Conservation (phyloP, 2,329 filamentous ascomycete species). For the Pseudocercospora crystallina region DNA sequence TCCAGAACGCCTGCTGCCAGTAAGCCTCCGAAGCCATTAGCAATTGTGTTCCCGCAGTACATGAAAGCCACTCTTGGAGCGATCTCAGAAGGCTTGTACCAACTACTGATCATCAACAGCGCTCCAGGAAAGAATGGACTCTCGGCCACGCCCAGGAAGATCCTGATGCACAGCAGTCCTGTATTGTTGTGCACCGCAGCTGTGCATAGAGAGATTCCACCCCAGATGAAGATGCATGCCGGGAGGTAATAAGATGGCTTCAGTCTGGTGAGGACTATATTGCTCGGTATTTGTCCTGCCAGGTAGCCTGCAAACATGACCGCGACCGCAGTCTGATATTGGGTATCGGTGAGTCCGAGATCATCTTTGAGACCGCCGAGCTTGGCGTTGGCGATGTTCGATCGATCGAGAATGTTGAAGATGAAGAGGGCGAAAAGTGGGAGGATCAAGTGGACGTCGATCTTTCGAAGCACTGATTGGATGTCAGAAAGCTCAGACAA, state of each 20-base stretch:
- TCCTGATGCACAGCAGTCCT: not conserved
- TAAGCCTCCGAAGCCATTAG: constrained; percentile 19
- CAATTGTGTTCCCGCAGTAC: constrained; percentile 31
- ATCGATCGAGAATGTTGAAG: constrained; percentile 16
- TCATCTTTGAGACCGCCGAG: constrained; percentile 23
- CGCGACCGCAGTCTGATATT: constrained; percentile 31
- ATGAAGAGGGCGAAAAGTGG: constrained; percentile 4
- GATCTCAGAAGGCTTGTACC: constrained; percentile 12
- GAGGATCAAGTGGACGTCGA: not conserved
- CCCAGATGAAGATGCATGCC: constrained; percentile 30
- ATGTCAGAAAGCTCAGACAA: not conserved
- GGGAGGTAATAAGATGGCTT: constrained; percentile 10
- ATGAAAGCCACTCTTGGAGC: constrained; percentile 7
- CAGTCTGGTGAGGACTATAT: constrained; percentile 7
- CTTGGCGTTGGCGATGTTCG: constrained; percentile 23
- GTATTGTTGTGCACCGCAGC: constrained; percentile 6
- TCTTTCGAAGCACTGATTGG: not conserved
- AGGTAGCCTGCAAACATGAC: constrained; percentile 32
- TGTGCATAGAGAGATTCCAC: constrained; percentile 5
- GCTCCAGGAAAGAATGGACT: constrained; percentile 10
- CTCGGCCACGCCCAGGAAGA: constrained; percentile 6
- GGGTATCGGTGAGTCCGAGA: constrained; percentile 10
- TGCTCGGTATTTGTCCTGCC: constrained; percentile 7
- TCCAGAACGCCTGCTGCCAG: constrained; percentile 12
- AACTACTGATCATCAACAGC: constrained; percentile 9